These are phyloP conservation scores for Penicillium sp. DNA, from an alignment of 2,329 filamentous ascomycete species.

Conservation along the genomic window DNA sequence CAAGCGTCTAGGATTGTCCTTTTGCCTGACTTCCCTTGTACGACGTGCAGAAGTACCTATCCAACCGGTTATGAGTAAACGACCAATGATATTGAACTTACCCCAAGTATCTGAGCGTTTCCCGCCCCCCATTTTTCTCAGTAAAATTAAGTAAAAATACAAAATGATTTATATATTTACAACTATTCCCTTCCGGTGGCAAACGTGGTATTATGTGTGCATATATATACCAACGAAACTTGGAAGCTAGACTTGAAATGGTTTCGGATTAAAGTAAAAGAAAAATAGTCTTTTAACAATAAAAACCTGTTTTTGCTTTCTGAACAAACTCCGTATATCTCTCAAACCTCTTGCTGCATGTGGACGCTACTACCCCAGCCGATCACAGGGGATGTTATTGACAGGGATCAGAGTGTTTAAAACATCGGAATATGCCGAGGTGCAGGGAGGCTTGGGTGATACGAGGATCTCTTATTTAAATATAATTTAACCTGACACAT, in stretches of 20 bases:
- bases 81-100: neutral
- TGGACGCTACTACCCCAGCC: neutral
- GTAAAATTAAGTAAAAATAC: no score
- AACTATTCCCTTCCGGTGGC: neutral
- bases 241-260: neutral
- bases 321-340: no score
- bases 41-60: slow-evolving; percentile 17
- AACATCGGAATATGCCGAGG: slow-evolving; percentile 21
- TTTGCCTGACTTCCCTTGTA: slow-evolving; percentile 18
- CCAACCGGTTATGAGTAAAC: slow-evolving; percentile 1
- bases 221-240: neutral
- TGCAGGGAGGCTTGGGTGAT: slow-evolving; percentile 5
- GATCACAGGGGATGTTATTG: slow-evolving; percentile 10
- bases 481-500: neutral
- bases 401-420: slow-evolving; percentile 10
- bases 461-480: slow-evolving; percentile 4
- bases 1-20: slow-evolving; percentile 6
- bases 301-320: neutral
- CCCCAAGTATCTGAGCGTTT: neutral
- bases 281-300: neutral
- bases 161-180: no score
- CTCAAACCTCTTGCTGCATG: neutral
- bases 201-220: neutral
- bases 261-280: slow-evolving; percentile 7
- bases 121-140: no score